phyloP scores from a whole-genome alignment of 345 rosid genomes.

The Sisymbrium altissimum region DNA sequence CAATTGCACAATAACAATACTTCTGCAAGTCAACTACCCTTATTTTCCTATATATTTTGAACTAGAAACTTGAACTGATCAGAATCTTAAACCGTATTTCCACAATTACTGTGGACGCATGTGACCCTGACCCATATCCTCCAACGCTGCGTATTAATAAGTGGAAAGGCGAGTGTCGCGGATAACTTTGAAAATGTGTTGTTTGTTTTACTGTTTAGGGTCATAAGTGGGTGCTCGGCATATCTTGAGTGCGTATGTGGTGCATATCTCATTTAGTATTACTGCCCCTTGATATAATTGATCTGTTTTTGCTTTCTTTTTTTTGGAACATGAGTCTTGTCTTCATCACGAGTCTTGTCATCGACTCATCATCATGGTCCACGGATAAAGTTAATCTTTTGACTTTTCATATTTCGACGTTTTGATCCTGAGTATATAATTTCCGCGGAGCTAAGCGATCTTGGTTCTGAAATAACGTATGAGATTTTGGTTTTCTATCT shows the following conservation, averaged over 20 bases:
- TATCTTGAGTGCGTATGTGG: slow-evolving; percentile 2
- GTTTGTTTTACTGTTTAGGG: neutral
- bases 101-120: neutral
- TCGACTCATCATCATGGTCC: slow-evolving; percentile 5
- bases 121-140: neutral
- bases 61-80: neutral
- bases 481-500: neutral
- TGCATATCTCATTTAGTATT: slow-evolving; percentile 8
- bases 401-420: neutral
- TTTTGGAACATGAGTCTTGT: neutral
- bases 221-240: neutral
- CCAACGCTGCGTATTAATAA: slow-evolving; percentile 1
- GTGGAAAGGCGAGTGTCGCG: neutral
- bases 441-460: neutral
- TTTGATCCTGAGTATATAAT: neutral
- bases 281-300: neutral
- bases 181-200: neutral
- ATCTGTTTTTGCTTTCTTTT: neutral
- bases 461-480: neutral
- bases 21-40: neutral
- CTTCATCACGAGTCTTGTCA: neutral
- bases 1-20: neutral
- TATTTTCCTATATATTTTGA: neutral
- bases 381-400: neutral
- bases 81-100: neutral